Evolutionary conservation across 106 monocot genomes (phyloP).

Genomic region (Gastrodia elata): DNA sequence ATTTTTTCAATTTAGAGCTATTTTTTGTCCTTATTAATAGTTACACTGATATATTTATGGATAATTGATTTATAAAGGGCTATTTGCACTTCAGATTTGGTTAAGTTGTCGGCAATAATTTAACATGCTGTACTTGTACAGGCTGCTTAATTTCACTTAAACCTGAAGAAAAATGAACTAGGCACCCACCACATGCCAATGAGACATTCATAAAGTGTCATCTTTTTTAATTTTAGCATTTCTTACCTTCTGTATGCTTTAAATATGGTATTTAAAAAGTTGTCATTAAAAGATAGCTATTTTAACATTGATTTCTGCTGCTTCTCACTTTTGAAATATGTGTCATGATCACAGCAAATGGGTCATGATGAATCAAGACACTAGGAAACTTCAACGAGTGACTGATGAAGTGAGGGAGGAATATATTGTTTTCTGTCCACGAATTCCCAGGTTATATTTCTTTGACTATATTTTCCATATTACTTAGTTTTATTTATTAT

Average conservation of each 20-base stretch:
- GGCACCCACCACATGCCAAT: not conserved
- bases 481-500: not conserved
- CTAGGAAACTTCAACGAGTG: constrained; percentile 88
- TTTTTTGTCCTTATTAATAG: too few relatives aligned
- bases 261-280: not conserved
- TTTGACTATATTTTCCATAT: not conserved
- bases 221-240: not conserved
- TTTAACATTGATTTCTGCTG: not conserved
- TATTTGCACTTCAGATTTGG: not conserved
- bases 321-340: not conserved
- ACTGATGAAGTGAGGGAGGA: constrained; percentile 97
- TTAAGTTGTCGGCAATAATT: not conserved
- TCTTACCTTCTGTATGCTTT: not conserved
- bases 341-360: constrained; percentile 53
- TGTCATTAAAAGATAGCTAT: not conserved
- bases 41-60: not conserved
- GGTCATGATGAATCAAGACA: constrained; percentile 99
- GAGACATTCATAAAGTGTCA: not conserved
- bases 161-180: not conserved
- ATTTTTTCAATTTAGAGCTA: too few relatives aligned
- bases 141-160: not conserved
- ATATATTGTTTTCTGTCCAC: constrained; percentile 78
- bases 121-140: not conserved
- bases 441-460: constrained; percentile 58
- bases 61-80: not conserved